A percentile compares a stretch with the other conserved stretches of the same genome.
These are phyloP conservation scores for Macadamia tetraphylla DNA, from an alignment of 164 flowering plant species.

Conservation along the genomic window DNA sequence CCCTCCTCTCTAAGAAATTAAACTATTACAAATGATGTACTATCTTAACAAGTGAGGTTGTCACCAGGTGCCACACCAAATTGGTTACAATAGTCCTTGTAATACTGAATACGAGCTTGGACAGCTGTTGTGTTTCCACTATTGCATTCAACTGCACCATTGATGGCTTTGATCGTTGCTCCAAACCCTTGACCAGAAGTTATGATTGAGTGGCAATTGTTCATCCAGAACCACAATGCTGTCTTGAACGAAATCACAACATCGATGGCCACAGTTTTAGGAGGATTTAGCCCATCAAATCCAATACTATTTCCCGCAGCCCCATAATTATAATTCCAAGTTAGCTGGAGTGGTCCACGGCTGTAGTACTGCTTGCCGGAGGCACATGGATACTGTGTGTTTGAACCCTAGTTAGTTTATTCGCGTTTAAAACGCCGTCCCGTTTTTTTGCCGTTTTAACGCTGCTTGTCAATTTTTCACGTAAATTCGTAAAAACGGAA, in stretches of 20 bases:
- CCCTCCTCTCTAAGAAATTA: too few species aligned
- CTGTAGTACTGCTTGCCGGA: conserved; percentile 27
- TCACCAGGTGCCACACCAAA: conserved; percentile 28
- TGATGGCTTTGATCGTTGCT: conserved; percentile 33
- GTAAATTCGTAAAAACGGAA: too few species aligned
- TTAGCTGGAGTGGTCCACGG: conserved; percentile 33
- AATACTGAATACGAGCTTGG: conserved; percentile 19
- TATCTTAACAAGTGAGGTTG: conserved; percentile 27
- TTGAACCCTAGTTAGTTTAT: too few species aligned
- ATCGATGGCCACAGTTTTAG: conserved; percentile 32
- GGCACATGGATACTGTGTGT: conserved; percentile 26
- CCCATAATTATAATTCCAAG: conserved; percentile 41
- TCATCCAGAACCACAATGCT: conserved; percentile 43
- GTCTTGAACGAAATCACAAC: conserved; percentile 28
- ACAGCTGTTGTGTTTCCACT: conserved; percentile 15
- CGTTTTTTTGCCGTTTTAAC: too few species aligned
- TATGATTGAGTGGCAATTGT: conserved; percentile 19
- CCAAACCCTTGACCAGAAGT: conserved; percentile 38
- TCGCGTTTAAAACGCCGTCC: too few species aligned
- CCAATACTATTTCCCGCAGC: conserved; percentile 31
- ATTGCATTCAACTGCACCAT: conserved; percentile 27
- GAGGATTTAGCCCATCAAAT: conserved; percentile 27
- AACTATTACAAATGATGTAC: too few species aligned
- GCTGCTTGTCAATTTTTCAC: too few species aligned
- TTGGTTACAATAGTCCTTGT: conserved; percentile 24